Conservation (phyloP, 805 yeast species). For the Torulaspora microellipsoides region DNA sequence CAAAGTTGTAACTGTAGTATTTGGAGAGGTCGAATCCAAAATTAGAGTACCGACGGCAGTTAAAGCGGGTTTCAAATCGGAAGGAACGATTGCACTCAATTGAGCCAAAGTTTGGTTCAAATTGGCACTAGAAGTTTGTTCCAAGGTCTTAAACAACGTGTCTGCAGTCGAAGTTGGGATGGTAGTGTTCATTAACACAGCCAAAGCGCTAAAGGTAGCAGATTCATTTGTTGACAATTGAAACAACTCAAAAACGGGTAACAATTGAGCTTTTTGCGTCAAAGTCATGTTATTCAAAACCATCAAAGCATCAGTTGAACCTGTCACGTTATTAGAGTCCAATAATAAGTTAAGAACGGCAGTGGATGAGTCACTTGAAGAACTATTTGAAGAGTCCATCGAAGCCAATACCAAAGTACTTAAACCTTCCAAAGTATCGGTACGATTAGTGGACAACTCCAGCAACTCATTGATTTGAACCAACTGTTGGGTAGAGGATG, state of each 20-base stretch:
- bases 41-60: constrained; percentile 20
- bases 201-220: constrained; percentile 21
- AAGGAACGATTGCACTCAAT: constrained; percentile 16
- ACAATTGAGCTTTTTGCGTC: constrained; percentile 20
- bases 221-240: constrained; percentile 20
- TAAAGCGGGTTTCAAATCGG: constrained; percentile 13
- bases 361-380: constrained; percentile 6
- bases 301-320: constrained; percentile 25
- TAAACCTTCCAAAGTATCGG: constrained; percentile 21
- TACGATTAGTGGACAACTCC: constrained; percentile 15
- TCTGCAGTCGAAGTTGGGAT: constrained; percentile 18
- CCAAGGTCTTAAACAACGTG: constrained; percentile 17
- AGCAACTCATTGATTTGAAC: constrained; percentile 17
- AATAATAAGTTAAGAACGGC: constrained; percentile 21
- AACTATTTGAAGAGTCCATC: constrained; percentile 6
- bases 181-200: constrained; percentile 20
- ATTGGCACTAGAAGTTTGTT: constrained; percentile 7
- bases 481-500: constrained; percentile 15
- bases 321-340: constrained; percentile 24
- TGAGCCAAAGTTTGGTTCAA: constrained; percentile 13
- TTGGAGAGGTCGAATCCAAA: constrained; percentile 14
- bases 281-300: constrained; percentile 23
- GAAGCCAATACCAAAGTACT: constrained; percentile 16
- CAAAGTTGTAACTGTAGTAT: constrained; percentile 18
- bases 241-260: constrained; percentile 27